phyloP scores from a whole-genome alignment of 1,139 yeast species.

The Trichomonascaceae sp. region DNA sequence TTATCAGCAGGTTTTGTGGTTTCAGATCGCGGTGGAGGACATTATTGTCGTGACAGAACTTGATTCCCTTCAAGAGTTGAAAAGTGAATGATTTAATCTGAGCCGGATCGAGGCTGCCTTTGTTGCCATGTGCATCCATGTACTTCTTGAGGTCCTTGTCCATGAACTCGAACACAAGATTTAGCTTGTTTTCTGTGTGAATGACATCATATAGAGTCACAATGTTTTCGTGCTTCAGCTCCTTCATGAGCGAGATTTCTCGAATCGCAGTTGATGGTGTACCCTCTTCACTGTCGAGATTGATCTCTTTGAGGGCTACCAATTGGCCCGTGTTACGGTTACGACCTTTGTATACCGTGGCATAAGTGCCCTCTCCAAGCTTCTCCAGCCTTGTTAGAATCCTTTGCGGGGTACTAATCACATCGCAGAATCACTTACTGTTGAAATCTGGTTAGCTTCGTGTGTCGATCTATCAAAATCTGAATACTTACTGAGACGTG shows the following conservation, averaged over 20 bases:
- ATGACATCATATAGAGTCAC: constrained; percentile 90
- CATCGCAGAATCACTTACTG: neutral
- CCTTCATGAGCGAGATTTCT: constrained; percentile 94
- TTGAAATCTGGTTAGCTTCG: neutral
- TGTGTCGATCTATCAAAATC: neutral
- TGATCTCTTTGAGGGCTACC: constrained; percentile 91
- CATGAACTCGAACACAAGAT: constrained; percentile 87
- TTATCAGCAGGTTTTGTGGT: constrained; percentile 87
- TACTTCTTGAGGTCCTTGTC: constrained; percentile 87
- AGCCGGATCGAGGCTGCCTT: constrained; percentile 67
- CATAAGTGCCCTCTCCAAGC: constrained; percentile 95
- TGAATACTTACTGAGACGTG: neutral
- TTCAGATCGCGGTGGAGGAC: constrained; percentile 91
- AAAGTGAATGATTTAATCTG: constrained; percentile 85
- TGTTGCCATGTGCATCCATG: constrained; percentile 77
- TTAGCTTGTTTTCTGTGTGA: constrained; percentile 90
- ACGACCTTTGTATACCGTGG: constrained; percentile 93
- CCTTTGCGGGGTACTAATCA: neutral
- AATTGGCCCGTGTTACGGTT: constrained; percentile 84
- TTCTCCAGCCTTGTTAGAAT: constrained; percentile 44
- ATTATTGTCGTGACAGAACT: constrained; percentile 90
- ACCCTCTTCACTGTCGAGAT: constrained; percentile 91
- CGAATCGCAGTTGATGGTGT: constrained; percentile 97
- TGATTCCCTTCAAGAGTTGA: constrained; percentile 78
- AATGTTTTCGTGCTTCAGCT: constrained; percentile 84